Evolutionary conservation across 2,329 filamentous ascomycete genomes (phyloP).

Genomic region (Diatrype stigma): DNA sequence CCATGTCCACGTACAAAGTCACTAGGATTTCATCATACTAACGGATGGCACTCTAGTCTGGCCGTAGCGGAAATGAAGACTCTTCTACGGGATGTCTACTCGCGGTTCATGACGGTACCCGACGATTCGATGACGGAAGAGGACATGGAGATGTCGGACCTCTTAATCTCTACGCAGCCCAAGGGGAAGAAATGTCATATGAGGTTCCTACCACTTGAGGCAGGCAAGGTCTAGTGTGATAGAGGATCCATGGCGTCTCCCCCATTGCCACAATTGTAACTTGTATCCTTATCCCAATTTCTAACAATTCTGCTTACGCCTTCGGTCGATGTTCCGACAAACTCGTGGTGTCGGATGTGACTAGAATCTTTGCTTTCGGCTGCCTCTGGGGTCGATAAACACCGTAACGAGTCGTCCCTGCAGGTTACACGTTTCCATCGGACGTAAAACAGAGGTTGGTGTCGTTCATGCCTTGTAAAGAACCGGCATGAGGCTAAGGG

Average conservation of each 20-base stretch:
- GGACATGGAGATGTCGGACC: conserved; percentile 62
- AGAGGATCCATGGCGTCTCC: neutral
- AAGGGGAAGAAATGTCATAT: conserved; percentile 56
- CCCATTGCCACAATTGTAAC: too few relatives aligned
- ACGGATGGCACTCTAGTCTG: conserved; percentile 36
- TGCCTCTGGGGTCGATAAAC: too few relatives aligned
- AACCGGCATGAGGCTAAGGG: too few relatives aligned
- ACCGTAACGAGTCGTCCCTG: too few relatives aligned
- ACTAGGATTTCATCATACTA: neutral
- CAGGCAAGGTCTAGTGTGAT: neutral
- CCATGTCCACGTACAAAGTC: neutral
- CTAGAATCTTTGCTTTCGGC: too few relatives aligned
- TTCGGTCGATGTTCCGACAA: too few relatives aligned
- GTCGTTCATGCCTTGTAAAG: too few relatives aligned
- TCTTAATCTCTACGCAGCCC: conserved; percentile 63
- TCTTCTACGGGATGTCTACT: conserved; percentile 59
- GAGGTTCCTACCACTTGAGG: conserved; percentile 35
- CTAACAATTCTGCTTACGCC: too few relatives aligned
- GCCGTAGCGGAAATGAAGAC: conserved; percentile 67
- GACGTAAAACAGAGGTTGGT: too few relatives aligned
- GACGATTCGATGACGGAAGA: conserved; percentile 49
- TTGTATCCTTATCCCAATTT: too few relatives aligned
- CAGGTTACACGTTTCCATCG: too few relatives aligned
- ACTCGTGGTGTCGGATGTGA: too few relatives aligned
- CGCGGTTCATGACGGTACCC: conserved; percentile 50